Evolutionary conservation across 225 moss, liverwort and hornwort species (phyloP).

Genomic region (Bryoerythrophyllum caledonicum): DNA sequence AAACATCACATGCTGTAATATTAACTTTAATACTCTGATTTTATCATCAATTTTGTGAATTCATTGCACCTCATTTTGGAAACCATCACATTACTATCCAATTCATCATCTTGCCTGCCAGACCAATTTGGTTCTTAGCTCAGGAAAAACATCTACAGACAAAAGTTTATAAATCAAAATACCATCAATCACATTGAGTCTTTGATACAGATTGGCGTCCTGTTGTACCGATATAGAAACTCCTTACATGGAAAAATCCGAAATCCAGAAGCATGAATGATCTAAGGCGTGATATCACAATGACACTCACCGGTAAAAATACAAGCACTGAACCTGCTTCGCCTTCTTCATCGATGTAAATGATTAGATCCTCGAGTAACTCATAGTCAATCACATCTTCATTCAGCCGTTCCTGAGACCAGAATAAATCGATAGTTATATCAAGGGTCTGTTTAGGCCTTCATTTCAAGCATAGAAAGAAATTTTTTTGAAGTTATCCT

Average conservation of each 20-base stretch:
- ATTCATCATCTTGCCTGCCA: constrained; percentile 21
- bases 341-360: constrained; percentile 91
- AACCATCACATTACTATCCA: constrained; percentile 13
- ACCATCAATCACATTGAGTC: neutral
- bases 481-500: neutral
- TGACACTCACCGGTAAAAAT: constrained; percentile 78
- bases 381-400: constrained; percentile 99
- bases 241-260: neutral
- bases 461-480: neutral
- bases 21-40: constrained; percentile 7
- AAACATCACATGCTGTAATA: neutral
- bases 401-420: constrained; percentile 76
- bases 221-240: neutral
- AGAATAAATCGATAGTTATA: constrained; percentile 12
- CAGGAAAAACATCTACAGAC: neutral
- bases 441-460: constrained; percentile 10
- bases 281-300: neutral
- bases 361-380: constrained; percentile 92
- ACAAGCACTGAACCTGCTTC: constrained; percentile 92
- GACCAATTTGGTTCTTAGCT: constrained; percentile 3
- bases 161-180: neutral
- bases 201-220: neutral
- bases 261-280: neutral
- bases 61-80: constrained; percentile 17
- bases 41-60: constrained; percentile 8